Evolutionary conservation across 208 protist genomes (phyloP), one percentile per base, ranked within the genome.

Genomic region (Crithidia expoeki): DNA sequence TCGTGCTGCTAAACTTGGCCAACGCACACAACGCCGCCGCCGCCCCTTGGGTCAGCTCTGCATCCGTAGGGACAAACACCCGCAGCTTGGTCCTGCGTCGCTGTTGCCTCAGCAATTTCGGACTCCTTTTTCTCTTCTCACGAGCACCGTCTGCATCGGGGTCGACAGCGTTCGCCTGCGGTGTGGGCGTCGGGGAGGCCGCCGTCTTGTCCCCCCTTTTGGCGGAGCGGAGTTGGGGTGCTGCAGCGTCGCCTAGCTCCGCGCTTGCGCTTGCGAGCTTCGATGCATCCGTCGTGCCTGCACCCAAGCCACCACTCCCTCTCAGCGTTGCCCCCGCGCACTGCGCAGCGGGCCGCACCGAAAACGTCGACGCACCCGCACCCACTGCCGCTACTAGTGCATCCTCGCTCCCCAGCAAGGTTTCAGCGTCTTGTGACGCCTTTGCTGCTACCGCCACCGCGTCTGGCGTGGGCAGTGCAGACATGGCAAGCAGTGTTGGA

Each of bases 21-120:
- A 95, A 58, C 3, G 85, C 83, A 56, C 84, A 92, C 27, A 95
- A 40, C 6, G 84, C 84, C 2, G 88, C 85, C 17, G 88, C 83
- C 0, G 85, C 74, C 6, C 85, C 80, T 19, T 70, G 53, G 12
- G 62, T 42, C 19, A 90, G 49, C n/a, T 83, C 83, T 68, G 60
- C 57, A 38, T 75, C 76, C 7, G 79, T 61, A 7, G 72, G 64
- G 0, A 55, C 42, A 16, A 77, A 77, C 27, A 60, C 16, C 21
- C 55, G 57, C 11, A 58, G 47, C n/a, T 30, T 9, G 21, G 61
- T 10, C 21, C 9, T 52, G 21, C 47, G 47, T 28, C 14, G 47
- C 7, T 51, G 2, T 25, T 33, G 49, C 30, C 17, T 47, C 30
- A 61, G 47, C 49, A 53, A 34, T 14, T 28, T 36, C 14, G 36